phyloP scores from a whole-genome alignment of 139 green algal species.

The Yamagishiella unicocca region DNA sequence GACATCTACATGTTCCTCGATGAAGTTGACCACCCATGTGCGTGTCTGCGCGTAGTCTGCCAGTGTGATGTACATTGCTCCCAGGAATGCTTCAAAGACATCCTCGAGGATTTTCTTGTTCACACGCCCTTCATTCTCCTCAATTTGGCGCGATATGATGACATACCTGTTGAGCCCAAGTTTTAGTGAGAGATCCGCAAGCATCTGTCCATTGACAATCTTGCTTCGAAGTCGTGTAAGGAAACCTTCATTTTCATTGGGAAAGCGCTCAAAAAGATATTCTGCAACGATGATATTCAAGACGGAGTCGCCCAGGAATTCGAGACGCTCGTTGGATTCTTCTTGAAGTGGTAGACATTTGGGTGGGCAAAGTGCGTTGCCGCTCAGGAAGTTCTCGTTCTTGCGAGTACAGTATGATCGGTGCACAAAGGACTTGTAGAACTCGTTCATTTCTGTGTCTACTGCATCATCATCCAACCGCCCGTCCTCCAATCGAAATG shows the following conservation, averaged over 20 bases:
- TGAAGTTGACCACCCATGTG: not conserved
- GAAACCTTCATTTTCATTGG: slow-evolving; percentile 46
- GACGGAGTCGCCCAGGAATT: slow-evolving; percentile 48
- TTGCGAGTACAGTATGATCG: slow-evolving; percentile 36
- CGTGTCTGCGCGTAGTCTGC: not conserved
- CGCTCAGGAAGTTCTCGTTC: slow-evolving; percentile 12
- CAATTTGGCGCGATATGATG: not conserved
- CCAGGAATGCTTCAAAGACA: slow-evolving; percentile 33
- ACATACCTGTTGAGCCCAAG: not conserved
- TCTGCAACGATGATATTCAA: not conserved
- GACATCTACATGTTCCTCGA: not conserved
- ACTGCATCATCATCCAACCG: no score
- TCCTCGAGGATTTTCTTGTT: slow-evolving; percentile 28
- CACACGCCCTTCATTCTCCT: not conserved
- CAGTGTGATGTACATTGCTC: slow-evolving; percentile 2
- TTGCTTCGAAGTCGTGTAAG: slow-evolving; percentile 46
- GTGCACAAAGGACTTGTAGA: not conserved
- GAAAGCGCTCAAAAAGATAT: slow-evolving; percentile 44
- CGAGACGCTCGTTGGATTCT: slow-evolving; percentile 38
- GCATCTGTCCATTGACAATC: slow-evolving; percentile 36
- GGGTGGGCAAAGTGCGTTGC: not conserved
- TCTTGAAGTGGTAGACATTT: slow-evolving; percentile 7
- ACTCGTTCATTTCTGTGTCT: not conserved
- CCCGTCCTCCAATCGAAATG: no score
- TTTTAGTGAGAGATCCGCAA: not conserved